A percentile compares a stretch with the other conserved stretches of the same genome.
These are phyloP conservation scores for Fusarium praegraminearum DNA, from an alignment of 2,329 filamentous ascomycete genomes.

Conservation along the genomic window DNA sequence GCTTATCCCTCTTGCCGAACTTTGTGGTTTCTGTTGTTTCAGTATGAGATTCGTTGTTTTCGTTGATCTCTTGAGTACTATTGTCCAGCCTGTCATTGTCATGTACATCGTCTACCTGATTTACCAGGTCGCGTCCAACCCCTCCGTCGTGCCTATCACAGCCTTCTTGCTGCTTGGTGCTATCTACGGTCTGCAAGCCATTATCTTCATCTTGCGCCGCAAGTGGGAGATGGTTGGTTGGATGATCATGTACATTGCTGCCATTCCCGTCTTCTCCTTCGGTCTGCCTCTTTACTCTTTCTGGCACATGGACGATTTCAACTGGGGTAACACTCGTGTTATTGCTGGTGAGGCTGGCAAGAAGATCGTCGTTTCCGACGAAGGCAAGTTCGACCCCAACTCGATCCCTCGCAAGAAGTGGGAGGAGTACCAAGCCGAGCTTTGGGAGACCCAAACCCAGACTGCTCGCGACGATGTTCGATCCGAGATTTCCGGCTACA, in stretches of 20 bases:
- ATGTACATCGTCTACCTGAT: slow-evolving; percentile 93
- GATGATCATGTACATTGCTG: slow-evolving; percentile 96
- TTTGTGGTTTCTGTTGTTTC: slow-evolving; percentile 99
- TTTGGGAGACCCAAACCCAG: slow-evolving; percentile 95
- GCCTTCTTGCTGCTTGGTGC: slow-evolving; percentile 91
- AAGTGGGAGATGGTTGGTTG: slow-evolving; percentile 99
- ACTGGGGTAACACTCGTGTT: slow-evolving; percentile 98
- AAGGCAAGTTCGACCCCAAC: slow-evolving; percentile 95
- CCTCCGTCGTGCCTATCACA: slow-evolving; percentile 79
- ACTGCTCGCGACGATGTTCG: slow-evolving; percentile 83
- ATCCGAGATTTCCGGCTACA: slow-evolving; percentile 92
- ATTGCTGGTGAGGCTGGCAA: slow-evolving; percentile 94
- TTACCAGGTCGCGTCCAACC: slow-evolving; percentile 73
- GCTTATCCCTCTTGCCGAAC: slow-evolving; percentile 90
- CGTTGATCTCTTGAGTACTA: slow-evolving; percentile 88
- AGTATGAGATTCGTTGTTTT: slow-evolving; percentile 99
- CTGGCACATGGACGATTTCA: slow-evolving; percentile 99
- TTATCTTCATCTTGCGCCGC: slow-evolving; percentile 95
- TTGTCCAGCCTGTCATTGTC: slow-evolving; percentile 91
- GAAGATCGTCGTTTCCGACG: slow-evolving; percentile 93
- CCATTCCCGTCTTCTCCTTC: slow-evolving; percentile 91
- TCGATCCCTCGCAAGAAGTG: slow-evolving; percentile 98
- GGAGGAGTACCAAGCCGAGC: slow-evolving; percentile 98
- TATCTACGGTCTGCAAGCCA: slow-evolving; percentile 96
- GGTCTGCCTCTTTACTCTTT: slow-evolving; percentile 93